phyloP scores from a whole-genome alignment of 1,284 basidiomycete species.

The Gymnopus androsaceus region DNA sequence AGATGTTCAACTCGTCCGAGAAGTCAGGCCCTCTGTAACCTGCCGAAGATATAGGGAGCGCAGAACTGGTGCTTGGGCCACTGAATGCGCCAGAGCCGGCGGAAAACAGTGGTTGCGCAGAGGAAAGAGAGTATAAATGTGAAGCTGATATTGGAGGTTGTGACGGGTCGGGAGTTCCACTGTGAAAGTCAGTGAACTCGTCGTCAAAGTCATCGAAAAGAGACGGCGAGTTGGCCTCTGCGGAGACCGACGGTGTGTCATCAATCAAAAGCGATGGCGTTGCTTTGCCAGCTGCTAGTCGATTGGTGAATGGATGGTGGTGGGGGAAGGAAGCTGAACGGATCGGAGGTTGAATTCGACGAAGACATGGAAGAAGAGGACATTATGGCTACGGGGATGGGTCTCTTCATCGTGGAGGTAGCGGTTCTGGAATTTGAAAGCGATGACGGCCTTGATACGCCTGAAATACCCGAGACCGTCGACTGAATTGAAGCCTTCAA shows the following conservation, averaged over 20 bases:
- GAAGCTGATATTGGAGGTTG: constrained; percentile 42
- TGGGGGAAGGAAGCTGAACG: constrained; percentile 24
- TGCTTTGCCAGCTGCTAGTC: constrained; percentile 16
- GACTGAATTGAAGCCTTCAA: not conserved
- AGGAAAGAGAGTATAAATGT: constrained; percentile 26
- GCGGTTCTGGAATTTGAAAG: not conserved
- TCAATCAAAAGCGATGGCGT: not conserved
- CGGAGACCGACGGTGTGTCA: not conserved
- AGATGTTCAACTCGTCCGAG: not conserved
- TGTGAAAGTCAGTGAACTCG: constrained; percentile 40
- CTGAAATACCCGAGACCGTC: not conserved
- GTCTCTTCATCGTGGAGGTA: constrained; percentile 17
- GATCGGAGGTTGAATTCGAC: not conserved
- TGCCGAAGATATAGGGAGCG: constrained; percentile 5
- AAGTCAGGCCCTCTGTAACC: not conserved
- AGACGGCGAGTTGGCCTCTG: not conserved
- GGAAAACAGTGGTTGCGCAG: constrained; percentile 46
- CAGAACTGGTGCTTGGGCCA: not conserved
- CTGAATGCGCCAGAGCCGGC: constrained; percentile 31
- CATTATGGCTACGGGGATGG: constrained; percentile 30
- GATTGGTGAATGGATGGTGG: constrained; percentile 25
- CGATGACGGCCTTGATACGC: not conserved
- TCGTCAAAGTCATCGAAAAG: constrained; percentile 27
- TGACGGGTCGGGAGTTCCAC: constrained; percentile 30
- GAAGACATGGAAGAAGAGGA: constrained; percentile 20